Base-by-base conservation (phyloP, 2,329 filamentous ascomycete genomes). In the Conoideocrella luteorostrata region DNA sequence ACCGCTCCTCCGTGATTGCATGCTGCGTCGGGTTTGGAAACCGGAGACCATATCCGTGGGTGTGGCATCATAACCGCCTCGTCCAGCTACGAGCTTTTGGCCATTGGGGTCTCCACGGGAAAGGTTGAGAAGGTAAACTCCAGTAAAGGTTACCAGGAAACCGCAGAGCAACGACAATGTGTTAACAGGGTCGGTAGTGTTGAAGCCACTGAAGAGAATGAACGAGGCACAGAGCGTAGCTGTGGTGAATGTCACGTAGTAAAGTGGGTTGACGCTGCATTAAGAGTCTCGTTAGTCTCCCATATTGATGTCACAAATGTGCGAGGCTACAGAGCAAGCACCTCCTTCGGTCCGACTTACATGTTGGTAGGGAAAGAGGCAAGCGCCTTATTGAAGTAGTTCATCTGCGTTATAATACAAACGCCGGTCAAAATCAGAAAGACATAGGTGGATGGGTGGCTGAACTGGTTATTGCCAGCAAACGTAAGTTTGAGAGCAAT, bases 361-460 rank as follows among this genome's bases (percentile, higher is more conserved):
- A 98, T 95, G 56, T 94, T 95, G 24, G 93, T 96, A 23, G 88
- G 91, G 68, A 97, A 98, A 58, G 94, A 89, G 65, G 88, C 94
- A 47, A 98, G 71, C 7, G 93, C 93, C 68, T 98, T 98, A 75
- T 98, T 98, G 69, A 98, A 95, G 67, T 98, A 98, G 67, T 98
- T 98, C 93, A 98, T 97, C 73, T 98, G 93, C 7, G 90, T 96
- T 53, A 98, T 66, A 60, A 98, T 97, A 71, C 93, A 98, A 51
- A 96, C 88, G 3, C 77, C 75, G 0, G 90, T 93, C 52, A 97
- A 80, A 52, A 98, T 96, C 66, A 91, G 83, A 64, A 98, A 98
- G 50, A 96, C 90, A 57, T 98, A 98, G 47, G 94, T 98, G 39
- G 89, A 95, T 2, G 94, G 88, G 56, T 95, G 88, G 5, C 80